Conservation (phyloP, 257 asterid genomes). For the Coffea eugenioides region DNA sequence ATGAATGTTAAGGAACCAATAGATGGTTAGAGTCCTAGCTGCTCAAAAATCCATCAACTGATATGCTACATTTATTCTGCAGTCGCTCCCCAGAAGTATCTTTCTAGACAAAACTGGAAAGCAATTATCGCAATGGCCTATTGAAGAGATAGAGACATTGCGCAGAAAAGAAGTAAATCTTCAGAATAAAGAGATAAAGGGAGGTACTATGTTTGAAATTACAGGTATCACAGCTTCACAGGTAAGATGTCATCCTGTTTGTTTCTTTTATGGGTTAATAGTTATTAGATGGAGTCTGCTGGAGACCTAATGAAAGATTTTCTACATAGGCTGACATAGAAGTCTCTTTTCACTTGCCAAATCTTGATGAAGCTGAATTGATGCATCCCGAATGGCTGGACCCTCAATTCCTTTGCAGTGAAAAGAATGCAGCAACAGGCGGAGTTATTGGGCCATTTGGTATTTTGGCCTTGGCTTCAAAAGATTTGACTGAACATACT, state of each 20-base stretch:
- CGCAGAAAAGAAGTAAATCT: conserved; percentile 35
- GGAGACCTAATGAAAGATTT: not conserved
- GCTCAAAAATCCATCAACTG: too few relatives aligned
- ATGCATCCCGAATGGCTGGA: conserved; percentile 16
- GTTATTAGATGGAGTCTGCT: not conserved
- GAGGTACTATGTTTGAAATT: conserved; percentile 43
- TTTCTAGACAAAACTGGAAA: conserved; percentile 56
- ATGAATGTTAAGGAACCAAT: too few relatives aligned
- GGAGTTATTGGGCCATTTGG: conserved; percentile 42
- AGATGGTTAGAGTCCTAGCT: too few relatives aligned
- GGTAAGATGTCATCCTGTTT: conserved; percentile 23
- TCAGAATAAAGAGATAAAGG: conserved; percentile 30
- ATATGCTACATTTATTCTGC: conserved; percentile 6
- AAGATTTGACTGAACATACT: conserved; percentile 31
- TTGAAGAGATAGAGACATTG: conserved; percentile 50
- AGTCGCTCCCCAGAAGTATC: conserved; percentile 71
- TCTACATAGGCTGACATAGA: conserved; percentile 30
- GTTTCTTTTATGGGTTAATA: not conserved
- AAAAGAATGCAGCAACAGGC: conserved; percentile 19
- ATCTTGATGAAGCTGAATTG: conserved; percentile 21
- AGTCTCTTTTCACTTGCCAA: conserved; percentile 25
- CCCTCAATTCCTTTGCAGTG: conserved; percentile 28
- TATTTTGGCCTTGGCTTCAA: conserved; percentile 32
- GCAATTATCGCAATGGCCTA: conserved; percentile 74
- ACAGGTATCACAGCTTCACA: conserved; percentile 63